These are phyloP conservation scores for Luffa acutangula DNA, from an alignment of 306 rosid genomes.

Conservation along the genomic window DNA sequence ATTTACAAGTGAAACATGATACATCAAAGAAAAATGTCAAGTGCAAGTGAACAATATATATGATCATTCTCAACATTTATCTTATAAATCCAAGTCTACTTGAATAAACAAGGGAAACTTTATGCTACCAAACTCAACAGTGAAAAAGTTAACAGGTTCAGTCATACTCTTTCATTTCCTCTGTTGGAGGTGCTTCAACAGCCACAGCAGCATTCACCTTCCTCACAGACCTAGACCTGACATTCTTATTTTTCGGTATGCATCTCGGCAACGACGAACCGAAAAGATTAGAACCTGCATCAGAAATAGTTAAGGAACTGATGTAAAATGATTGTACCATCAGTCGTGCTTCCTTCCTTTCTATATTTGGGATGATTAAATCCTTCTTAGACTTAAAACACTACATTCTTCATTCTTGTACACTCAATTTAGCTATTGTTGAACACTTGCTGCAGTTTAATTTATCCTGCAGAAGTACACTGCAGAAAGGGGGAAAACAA, in stretches of 20 bases:
- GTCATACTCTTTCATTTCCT: slow-evolving; percentile 61
- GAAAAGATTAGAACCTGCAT: slow-evolving; percentile 44
- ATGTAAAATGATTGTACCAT: neutral
- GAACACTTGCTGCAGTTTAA: too few relatives aligned
- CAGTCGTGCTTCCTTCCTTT: neutral
- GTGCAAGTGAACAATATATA: neutral
- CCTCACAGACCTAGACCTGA: slow-evolving; percentile 21
- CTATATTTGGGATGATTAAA: neutral
- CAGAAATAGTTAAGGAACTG: slow-evolving; percentile 6
- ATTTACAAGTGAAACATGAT: neutral
- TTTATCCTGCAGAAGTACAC: too few relatives aligned
- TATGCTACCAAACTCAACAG: neutral
- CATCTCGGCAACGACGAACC: slow-evolving; percentile 36
- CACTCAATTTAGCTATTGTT: too few relatives aligned
- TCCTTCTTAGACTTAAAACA: neutral
- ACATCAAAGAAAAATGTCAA: neutral
- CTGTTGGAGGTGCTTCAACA: slow-evolving; percentile 32
- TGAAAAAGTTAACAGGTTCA: neutral
- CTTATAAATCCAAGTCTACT: neutral
- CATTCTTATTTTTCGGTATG: slow-evolving; percentile 23
- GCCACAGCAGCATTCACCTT: slow-evolving; percentile 44
- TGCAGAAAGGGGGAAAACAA: neutral
- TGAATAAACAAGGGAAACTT: neutral
- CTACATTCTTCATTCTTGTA: neutral
- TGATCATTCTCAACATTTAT: neutral